Evolutionary conservation across 164 flowering plant genomes (phyloP).

Genomic region (Magnolia kwangsiensis): DNA sequence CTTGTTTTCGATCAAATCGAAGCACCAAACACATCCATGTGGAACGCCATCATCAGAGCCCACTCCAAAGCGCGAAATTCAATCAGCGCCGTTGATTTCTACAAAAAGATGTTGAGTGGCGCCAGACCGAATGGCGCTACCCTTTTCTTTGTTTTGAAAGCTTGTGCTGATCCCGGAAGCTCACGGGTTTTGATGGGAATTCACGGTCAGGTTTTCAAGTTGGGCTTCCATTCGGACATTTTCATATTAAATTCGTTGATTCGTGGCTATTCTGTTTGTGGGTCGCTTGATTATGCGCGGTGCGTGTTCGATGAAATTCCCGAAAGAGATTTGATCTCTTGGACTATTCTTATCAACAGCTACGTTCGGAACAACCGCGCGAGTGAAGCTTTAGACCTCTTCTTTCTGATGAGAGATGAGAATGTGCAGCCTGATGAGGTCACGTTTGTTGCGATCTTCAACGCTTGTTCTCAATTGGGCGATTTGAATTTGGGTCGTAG

Average conservation of each 20-base stretch:
- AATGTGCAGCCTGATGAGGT: conserved; percentile 15
- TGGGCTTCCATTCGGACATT: conserved; percentile 14
- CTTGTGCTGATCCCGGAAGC: background rate
- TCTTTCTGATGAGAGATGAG: conserved; percentile 14
- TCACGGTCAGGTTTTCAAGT: conserved; percentile 11
- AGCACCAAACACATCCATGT: conserved; percentile 9
- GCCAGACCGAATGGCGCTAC: conserved; percentile 14
- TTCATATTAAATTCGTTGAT: conserved; percentile 14
- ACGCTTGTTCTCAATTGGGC: conserved; percentile 19
- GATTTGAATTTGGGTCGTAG: conserved; percentile 14
- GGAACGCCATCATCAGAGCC: conserved; percentile 14
- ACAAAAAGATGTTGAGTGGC: conserved; percentile 12
- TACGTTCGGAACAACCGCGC: conserved; percentile 11
- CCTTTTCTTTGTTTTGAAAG: conserved; percentile 12
- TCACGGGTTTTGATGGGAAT: background rate
- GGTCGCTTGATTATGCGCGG: conserved; percentile 8
- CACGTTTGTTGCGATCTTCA: conserved; percentile 9
- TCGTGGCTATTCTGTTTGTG: conserved; percentile 10
- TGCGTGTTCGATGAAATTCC: conserved; percentile 13
- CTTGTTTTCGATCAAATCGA: conserved; percentile 11
- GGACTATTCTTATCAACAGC: conserved; percentile 14
- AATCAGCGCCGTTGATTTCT: background rate
- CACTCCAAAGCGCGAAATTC: background rate
- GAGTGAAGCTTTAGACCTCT: conserved; percentile 16
- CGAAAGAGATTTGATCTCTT: conserved; percentile 17